A percentile compares a stretch with the other conserved stretches of the same genome.
Conservation (phyloP, 2,329 filamentous ascomycete species). For the Simplicillium sp. region DNA sequence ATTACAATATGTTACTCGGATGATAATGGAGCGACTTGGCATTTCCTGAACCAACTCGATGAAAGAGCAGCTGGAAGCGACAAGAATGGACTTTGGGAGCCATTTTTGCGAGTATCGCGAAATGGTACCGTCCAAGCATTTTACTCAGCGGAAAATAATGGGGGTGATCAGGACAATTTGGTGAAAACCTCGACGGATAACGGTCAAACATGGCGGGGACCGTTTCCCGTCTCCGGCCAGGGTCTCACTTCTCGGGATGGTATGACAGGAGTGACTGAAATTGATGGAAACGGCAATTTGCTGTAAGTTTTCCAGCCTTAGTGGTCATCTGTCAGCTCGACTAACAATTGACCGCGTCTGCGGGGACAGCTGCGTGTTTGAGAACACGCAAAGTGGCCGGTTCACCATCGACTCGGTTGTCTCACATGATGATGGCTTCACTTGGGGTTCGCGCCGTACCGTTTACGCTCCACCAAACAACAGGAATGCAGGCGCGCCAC, state of each 20-base stretch:
- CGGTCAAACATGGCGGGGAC: too few species aligned
- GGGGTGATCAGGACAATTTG: too few species aligned
- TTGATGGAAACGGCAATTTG: slow-evolving; percentile 17
- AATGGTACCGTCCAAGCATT: slow-evolving; percentile 31
- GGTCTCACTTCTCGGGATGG: slow-evolving; percentile 26
- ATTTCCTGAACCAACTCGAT: slow-evolving; percentile 19
- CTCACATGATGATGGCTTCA: slow-evolving; percentile 27
- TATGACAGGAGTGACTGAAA: slow-evolving; percentile 30
- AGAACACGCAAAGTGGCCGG: slow-evolving; percentile 20
- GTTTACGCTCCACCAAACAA: slow-evolving; percentile 24
- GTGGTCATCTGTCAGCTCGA: too few species aligned
- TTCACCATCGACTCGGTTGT: slow-evolving; percentile 26
- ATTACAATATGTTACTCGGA: slow-evolving; percentile 31
- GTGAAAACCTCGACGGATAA: too few species aligned
- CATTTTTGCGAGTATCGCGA: slow-evolving; percentile 27
- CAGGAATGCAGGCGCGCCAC: slow-evolving; percentile 28
- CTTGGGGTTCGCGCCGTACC: slow-evolving; percentile 23
- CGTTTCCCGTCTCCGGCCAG: background rate
- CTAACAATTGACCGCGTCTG: too few species aligned
- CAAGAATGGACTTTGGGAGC: slow-evolving; percentile 33
- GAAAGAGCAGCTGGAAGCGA: slow-evolving; percentile 10
- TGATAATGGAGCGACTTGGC: slow-evolving; percentile 27
- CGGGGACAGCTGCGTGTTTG: slow-evolving; percentile 25
- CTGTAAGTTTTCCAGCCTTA: slow-evolving; percentile 15
- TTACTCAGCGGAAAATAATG: slow-evolving; percentile 21